Conservation (phyloP, 371 early-diverging fungal species). For the Funneliformis caledonium region DNA sequence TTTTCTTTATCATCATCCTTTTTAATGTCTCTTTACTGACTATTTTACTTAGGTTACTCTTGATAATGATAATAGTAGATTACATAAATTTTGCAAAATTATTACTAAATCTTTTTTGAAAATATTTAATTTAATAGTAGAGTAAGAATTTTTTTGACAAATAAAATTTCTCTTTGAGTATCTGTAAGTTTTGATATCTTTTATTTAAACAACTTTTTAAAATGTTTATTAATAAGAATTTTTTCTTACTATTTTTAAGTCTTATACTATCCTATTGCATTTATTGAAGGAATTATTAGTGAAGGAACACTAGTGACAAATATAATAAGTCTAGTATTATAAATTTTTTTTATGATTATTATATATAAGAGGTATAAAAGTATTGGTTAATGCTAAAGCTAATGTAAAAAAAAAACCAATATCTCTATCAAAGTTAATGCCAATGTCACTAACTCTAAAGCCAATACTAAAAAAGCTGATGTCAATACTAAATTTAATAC, state of each 20-base stretch:
- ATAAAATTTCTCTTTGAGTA: conserved; percentile 33
- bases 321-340: conserved; percentile 24
- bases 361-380: too few relatives aligned
- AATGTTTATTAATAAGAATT: background rate
- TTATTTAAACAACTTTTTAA: background rate
- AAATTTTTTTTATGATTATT: conserved; percentile 28
- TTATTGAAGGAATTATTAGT: conserved; percentile 28
- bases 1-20: background rate
- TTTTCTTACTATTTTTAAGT: background rate
- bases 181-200: conserved; percentile 17
- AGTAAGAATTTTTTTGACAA: conserved; percentile 2
- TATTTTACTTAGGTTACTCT: conserved; percentile 22
- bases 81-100: conserved; percentile 3
- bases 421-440: too few relatives aligned
- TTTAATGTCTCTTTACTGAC: background rate
- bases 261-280: conserved; percentile 11
- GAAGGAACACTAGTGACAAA: conserved; percentile 30
- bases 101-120: conserved; percentile 26
- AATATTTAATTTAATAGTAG: background rate
- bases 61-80: conserved; percentile 12
- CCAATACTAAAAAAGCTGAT: too few relatives aligned
- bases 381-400: too few relatives aligned
- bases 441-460: too few relatives aligned
- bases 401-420: too few relatives aligned
- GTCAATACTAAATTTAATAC: too few relatives aligned